These are phyloP conservation scores for Malus sylvestris DNA, from an alignment of 306 rosid species.

Conservation along the genomic window DNA sequence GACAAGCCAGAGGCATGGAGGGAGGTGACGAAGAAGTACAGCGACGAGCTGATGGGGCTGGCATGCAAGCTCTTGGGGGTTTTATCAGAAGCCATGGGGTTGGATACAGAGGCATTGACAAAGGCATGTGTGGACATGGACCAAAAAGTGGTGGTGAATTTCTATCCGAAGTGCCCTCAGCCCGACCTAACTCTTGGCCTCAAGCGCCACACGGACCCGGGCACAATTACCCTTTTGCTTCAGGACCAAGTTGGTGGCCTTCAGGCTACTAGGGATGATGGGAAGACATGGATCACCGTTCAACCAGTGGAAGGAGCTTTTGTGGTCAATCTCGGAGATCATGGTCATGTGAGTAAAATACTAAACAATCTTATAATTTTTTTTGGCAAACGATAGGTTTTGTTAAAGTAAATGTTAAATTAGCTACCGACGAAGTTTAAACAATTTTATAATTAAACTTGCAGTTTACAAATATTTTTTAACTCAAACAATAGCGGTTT, in stretches of 20 bases:
- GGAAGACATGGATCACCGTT: constrained; percentile 81
- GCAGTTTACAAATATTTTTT: not conserved
- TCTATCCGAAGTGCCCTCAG: constrained; percentile 81
- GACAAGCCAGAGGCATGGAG: constrained; percentile 77
- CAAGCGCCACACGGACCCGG: constrained; percentile 86
- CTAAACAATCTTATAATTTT: no score
- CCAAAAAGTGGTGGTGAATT: constrained; percentile 72
- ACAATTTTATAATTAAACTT: not conserved
- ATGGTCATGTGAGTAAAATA: constrained; percentile 58
- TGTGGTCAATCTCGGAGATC: constrained; percentile 92
- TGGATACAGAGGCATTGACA: constrained; percentile 63
- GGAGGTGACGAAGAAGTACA: constrained; percentile 52
- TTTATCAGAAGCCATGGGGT: constrained; percentile 80
- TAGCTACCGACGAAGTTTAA: no score
- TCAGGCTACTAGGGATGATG: constrained; percentile 74
- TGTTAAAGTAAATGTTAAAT: no score
- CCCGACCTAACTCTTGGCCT: constrained; percentile 89
- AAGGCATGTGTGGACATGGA: constrained; percentile 90
- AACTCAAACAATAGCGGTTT: not conserved
- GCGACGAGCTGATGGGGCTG: constrained; percentile 61
- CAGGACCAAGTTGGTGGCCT: constrained; percentile 95
- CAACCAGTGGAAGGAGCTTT: constrained; percentile 79
- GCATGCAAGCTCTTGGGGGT: constrained; percentile 70
- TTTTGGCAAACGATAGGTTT: no score
- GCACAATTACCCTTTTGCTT: constrained; percentile 79